phyloP scores from a whole-genome alignment of 495 filamentous ascomycete genomes.

The Cercophora newfieldiana region DNA sequence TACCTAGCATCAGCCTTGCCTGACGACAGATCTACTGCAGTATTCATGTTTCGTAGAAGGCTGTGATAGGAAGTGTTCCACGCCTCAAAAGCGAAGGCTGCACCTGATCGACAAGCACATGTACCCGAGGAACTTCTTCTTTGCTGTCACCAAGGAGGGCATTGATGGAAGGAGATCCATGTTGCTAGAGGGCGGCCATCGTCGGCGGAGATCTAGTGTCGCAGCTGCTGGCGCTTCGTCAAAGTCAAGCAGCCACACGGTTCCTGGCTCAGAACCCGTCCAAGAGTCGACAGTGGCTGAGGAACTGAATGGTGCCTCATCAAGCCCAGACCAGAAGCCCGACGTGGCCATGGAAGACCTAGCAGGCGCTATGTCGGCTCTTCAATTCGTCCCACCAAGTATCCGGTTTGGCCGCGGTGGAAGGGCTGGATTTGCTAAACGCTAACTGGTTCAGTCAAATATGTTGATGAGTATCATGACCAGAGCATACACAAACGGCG shows the following conservation, averaged over 20 bases:
- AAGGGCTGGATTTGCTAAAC: slow-evolving; percentile 47
- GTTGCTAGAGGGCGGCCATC: slow-evolving; percentile 57
- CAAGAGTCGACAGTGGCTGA: slow-evolving; percentile 13
- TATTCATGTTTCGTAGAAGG: slow-evolving; percentile 87
- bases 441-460: slow-evolving; percentile 13
- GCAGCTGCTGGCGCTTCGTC: slow-evolving; percentile 24
- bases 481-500: not conserved
- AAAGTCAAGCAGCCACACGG: slow-evolving; percentile 7
- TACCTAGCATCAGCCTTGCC: slow-evolving; percentile 10
- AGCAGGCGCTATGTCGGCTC: slow-evolving; percentile 74
- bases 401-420: slow-evolving; percentile 69
- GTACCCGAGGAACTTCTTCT: slow-evolving; percentile 92
- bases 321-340: slow-evolving; percentile 27
- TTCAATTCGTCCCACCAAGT: slow-evolving; percentile 79
- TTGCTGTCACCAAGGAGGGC: slow-evolving; percentile 81
- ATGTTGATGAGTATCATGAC: not conserved
- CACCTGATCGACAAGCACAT: slow-evolving; percentile 94
- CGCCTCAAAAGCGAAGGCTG: slow-evolving; percentile 76
- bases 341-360: slow-evolving; percentile 71
- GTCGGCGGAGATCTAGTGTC: slow-evolving; percentile 47
- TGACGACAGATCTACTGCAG: slow-evolving; percentile 47
- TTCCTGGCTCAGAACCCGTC: not conserved
- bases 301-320: not conserved
- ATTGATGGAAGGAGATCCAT: slow-evolving; percentile 82
- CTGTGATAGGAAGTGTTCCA: slow-evolving; percentile 84